Conservation (phyloP, 495 filamentous ascomycete genomes). For the Penicillium egyptiacum region DNA sequence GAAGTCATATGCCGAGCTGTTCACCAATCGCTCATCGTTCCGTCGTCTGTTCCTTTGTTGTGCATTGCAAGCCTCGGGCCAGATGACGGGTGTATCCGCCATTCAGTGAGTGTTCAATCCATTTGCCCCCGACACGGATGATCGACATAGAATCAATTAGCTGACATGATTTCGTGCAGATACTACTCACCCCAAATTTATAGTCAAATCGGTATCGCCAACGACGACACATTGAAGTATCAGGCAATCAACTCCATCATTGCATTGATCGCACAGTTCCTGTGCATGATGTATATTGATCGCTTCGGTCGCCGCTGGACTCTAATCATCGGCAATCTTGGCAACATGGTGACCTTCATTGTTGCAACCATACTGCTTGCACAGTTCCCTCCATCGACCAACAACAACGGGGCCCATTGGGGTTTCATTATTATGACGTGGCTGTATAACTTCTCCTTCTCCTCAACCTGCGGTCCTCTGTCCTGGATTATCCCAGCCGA, state of each 20-base stretch:
- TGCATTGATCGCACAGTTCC: conserved; percentile 62
- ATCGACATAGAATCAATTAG: neutral
- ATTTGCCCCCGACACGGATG: neutral
- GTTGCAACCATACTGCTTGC: conserved; percentile 51
- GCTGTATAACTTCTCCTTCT: conserved; percentile 70
- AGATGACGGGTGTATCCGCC: conserved; percentile 73
- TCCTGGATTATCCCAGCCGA: conserved; percentile 67
- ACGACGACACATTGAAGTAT: conserved; percentile 65
- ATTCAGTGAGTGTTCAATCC: conserved; percentile 51
- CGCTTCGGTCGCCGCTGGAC: conserved; percentile 63
- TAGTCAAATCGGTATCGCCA: conserved; percentile 64
- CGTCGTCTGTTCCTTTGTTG: conserved; percentile 67
- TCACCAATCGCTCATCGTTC: conserved; percentile 63
- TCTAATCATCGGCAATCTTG: conserved; percentile 64
- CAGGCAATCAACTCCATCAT: conserved; percentile 70
- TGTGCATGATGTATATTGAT: conserved; percentile 69
- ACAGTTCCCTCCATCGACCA: conserved; percentile 51
- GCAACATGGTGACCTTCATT: conserved; percentile 61
- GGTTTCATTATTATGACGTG: conserved; percentile 73
- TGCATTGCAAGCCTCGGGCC: conserved; percentile 64
- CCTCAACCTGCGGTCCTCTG: conserved; percentile 61
- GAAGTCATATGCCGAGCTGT: conserved; percentile 66
- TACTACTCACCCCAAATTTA: conserved; percentile 70
- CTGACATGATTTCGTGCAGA: conserved; percentile 20
- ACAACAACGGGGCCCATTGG: conserved; percentile 62